phyloP scores from a whole-genome alignment of 2,329 filamentous ascomycete genomes.

The Aurifilum marmelostoma region DNA sequence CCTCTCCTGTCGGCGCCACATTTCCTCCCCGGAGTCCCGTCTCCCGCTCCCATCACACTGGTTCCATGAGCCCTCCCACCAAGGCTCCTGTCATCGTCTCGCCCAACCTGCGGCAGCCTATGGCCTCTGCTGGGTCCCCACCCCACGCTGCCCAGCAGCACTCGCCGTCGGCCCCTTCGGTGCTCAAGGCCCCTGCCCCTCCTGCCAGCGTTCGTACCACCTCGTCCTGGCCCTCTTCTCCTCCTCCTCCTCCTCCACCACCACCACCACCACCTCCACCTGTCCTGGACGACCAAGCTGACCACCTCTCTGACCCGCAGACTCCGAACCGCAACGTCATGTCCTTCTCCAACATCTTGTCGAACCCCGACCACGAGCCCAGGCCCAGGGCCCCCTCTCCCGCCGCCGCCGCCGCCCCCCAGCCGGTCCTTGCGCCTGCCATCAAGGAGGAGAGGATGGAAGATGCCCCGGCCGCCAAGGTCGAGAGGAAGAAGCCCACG shows the following conservation, averaged over 20 bases:
- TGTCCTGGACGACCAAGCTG: not conserved
- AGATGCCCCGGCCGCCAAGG: conserved; percentile 30
- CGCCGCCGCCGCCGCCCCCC: not conserved
- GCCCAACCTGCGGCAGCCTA: conserved; percentile 51
- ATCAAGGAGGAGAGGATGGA: conserved; percentile 30
- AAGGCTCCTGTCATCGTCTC: conserved; percentile 50
- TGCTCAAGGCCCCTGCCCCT: conserved; percentile 44
- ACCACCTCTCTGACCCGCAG: conserved; percentile 43
- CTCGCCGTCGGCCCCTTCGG: conserved; percentile 44
- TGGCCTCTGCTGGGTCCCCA: conserved; percentile 47
- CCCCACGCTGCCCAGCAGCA: conserved; percentile 35
- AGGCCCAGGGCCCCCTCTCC: conserved; percentile 46
- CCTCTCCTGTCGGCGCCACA: conserved; percentile 50
- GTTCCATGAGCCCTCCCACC: conserved; percentile 49
- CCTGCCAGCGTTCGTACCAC: conserved; percentile 42
- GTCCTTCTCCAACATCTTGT: conserved; percentile 95
- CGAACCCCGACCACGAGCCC: conserved; percentile 70
- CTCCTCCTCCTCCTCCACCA: too few species aligned
- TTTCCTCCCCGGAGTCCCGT: conserved; percentile 55
- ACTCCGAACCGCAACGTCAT: conserved; percentile 78
- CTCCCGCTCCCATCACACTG: conserved; percentile 48
- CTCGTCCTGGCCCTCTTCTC: too few species aligned
- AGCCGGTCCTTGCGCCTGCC: conserved; percentile 15
- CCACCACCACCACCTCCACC: too few species aligned
- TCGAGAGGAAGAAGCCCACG: conserved; percentile 41